Evolutionary conservation across 352 stramenopile species (phyloP), one percentile per base, ranked within the genome.

Genomic region (Thalassiosira livingstoniorum): DNA sequence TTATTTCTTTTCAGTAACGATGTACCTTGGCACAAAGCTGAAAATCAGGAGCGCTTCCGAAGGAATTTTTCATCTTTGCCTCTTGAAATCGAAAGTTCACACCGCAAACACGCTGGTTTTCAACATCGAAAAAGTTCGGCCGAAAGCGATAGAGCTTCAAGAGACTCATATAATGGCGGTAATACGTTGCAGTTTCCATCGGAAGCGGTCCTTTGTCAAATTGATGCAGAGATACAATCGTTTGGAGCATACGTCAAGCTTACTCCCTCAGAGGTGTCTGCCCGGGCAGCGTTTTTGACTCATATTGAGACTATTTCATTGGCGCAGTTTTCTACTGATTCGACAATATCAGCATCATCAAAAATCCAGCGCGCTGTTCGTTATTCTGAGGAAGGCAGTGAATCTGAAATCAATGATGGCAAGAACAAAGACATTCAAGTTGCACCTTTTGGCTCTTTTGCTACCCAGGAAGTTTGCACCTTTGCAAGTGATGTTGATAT

Each of bases 401-500:
- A 54, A 37, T 55, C 23, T 18, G 60, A 54, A 23, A 67, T 53
- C 21, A 72, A 29, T 29, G 67, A 55, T 42, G 47, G 54, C 57
- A 68, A 57, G 29, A 51, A 66, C 15, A 37, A 68, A n/a, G 11
- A 64, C 2, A 76, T 89, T 60, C 66, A 42, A 31, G 76, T 87
- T n/a, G 55, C 81, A 47, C 75, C 86, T 11, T 94, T 93, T 85
- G 90, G 90, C 27, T 92, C 86, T 0, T 94, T 90, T 85, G 87
- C 84, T 2, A 84, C 84, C 0, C 78, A 54, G 39, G 29, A 66
- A 23, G 85, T 94, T 2, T 94, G 90, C 70, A 83, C 76, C 4
- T 94, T 92, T 83, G 55, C 62, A 11, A 87, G 71, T 61, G 90
- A 94, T 70, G 77, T 94, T 25, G 90, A 94, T 72, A 75, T 93